These are phyloP conservation scores for Arabidopsis arenosa DNA, from an alignment of 345 rosid genomes.

Conservation along the genomic window DNA sequence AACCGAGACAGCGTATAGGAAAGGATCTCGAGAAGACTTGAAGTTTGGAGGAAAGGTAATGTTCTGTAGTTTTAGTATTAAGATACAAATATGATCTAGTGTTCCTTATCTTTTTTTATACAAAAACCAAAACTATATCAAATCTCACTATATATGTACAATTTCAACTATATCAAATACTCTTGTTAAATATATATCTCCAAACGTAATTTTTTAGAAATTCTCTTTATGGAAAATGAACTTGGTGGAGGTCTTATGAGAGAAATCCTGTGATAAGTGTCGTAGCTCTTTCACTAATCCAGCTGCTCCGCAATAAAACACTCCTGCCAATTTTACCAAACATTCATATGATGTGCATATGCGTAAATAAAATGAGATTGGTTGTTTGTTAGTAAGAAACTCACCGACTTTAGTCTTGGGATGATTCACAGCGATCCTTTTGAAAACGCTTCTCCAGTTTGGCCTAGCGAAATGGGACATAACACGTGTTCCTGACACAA, in stretches of 20 bases:
- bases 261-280: conserved; percentile 61
- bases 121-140: conserved; percentile 15
- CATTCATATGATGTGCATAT: conserved; percentile 15
- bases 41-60: background rate
- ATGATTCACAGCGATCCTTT: conserved; percentile 64
- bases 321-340: conserved; percentile 50
- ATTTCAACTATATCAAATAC: conserved; percentile 2
- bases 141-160: conserved; percentile 32
- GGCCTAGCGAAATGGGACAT: conserved; percentile 86
- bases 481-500: conserved; percentile 84
- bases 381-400: conserved; percentile 27
- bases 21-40: background rate
- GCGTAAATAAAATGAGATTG: background rate
- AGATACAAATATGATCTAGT: background rate
- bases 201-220: conserved; percentile 45
- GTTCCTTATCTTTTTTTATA: background rate
- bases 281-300: conserved; percentile 61
- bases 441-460: conserved; percentile 73
- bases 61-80: background rate
- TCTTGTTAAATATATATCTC: conserved; percentile 14
- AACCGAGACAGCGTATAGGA: background rate
- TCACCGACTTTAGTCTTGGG: conserved; percentile 66
- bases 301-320: conserved; percentile 72
- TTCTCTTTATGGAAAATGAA: conserved; percentile 77
- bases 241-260: conserved; percentile 66